Base-by-base conservation (phyloP, 805 yeast species). In the Saturnispora sanitii region DNA sequence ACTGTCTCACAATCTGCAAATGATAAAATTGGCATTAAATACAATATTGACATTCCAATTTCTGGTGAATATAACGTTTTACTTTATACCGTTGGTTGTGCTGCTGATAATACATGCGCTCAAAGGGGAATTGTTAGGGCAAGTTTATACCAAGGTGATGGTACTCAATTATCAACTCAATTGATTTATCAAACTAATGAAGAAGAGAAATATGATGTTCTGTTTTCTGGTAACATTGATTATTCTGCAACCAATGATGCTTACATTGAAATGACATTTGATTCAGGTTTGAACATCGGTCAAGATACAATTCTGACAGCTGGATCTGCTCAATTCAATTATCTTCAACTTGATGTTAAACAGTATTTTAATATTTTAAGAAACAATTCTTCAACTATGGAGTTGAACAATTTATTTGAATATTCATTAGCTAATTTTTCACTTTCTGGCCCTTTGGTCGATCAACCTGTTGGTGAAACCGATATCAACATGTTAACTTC, bases 81-180 rank as follows among this genome's bases (percentile, higher is more conserved):
- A 39, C 51, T 88, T 37, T 80, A 75, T 51, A 92, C 98, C 1
- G 96, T 96, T 0, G 97, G 97, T 0, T 92, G 98, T 62, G 40
- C 57, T 1, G 56, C 50, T 3, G 95, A 83, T 55, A 60, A 64
- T 37, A 70, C 92, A 0, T 92, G 98, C 61, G 49, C 56, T 18
- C 44, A 62, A 17, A 71, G 98, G 55, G 90, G 94, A 9, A 70
- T 75, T 20, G 90, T 84, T 3, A 84, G 84, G 50, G 95, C 80
- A 0, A 71, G 94, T 0, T 65, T 88, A 2, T 64, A 59, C 46
- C 71, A 73, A 29, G 68, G 67, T 8, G 65, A 70, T 25, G 73
- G 71, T 18, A 51, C 56, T 0, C 42, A 69, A 1, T 50, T 78
- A 3, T 51, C 69, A 2, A 51, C 75, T 1, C 49, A 62, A 2